Conservation (phyloP, 805 yeast genomes). For the Candida coquimbonensis region DNA sequence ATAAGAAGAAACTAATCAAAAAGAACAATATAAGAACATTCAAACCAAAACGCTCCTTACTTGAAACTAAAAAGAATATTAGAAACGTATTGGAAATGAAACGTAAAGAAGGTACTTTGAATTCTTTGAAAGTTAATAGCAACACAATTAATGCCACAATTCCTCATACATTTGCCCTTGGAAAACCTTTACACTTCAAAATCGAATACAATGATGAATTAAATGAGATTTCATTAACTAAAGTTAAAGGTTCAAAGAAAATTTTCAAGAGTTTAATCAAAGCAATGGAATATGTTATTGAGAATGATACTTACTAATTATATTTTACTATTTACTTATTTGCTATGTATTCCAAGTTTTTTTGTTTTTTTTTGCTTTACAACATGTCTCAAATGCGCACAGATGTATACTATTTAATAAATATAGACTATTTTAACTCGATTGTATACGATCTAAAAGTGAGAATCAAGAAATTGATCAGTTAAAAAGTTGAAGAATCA, state of each 20-base stretch:
- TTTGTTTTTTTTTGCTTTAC: no score
- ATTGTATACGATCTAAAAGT: neutral
- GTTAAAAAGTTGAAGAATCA: no score
- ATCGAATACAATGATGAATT: slow-evolving; percentile 35
- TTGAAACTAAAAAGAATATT: slow-evolving; percentile 18
- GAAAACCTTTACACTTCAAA: slow-evolving; percentile 40
- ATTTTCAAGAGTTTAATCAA: slow-evolving; percentile 37
- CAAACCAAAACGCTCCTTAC: slow-evolving; percentile 14
- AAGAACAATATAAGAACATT: slow-evolving; percentile 8
- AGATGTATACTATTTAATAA: neutral
- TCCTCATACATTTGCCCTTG: slow-evolving; percentile 39
- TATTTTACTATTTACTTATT: neutral
- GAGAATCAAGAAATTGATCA: no score
- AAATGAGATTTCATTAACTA: slow-evolving; percentile 33
- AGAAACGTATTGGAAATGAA: slow-evolving; percentile 38
- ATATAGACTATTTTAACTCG: neutral
- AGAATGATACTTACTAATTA: slow-evolving; percentile 23
- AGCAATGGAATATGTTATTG: slow-evolving; percentile 38
- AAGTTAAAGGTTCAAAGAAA: slow-evolving; percentile 39
- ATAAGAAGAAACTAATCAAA: slow-evolving; percentile 6
- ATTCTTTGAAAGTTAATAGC: slow-evolving; percentile 36
- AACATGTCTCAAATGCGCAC: neutral
- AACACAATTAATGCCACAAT: slow-evolving; percentile 39
- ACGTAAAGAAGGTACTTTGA: slow-evolving; percentile 44
- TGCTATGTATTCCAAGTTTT: no score